Conservation (phyloP, 1,284 basidiomycete species). For the Retiboletus flavoniger region DNA sequence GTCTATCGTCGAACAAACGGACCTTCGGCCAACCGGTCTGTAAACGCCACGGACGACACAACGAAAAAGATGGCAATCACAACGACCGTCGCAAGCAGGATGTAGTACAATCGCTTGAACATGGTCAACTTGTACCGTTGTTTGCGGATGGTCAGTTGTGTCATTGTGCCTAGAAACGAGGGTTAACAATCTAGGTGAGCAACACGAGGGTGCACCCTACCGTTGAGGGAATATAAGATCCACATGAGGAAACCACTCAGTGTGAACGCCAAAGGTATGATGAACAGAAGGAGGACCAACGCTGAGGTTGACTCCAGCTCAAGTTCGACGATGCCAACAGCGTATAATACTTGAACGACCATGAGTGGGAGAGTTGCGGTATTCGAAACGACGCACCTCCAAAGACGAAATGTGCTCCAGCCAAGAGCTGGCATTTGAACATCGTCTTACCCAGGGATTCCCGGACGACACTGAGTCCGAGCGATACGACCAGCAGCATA, state of each 20-base stretch:
- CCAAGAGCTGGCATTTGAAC: conserved; percentile 74
- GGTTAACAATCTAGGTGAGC: conserved; percentile 5
- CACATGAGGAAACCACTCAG: conserved; percentile 93
- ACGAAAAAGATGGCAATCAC: conserved; percentile 90
- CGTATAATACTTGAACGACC: conserved; percentile 70
- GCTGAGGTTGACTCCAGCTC: conserved; percentile 87
- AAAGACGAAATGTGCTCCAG: conserved; percentile 87
- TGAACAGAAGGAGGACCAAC: conserved; percentile 76
- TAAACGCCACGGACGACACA: conserved; percentile 88
- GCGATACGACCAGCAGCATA: conserved; percentile 87
- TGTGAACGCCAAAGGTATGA: conserved; percentile 92
- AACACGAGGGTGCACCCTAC: conserved; percentile 39
- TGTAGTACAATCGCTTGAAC: conserved; percentile 84
- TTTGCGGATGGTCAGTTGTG: conserved; percentile 79
- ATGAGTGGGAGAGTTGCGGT: not conserved
- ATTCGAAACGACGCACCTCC: conserved; percentile 59
- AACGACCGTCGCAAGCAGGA: conserved; percentile 82
- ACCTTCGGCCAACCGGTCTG: conserved; percentile 88
- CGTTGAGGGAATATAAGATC: conserved; percentile 90
- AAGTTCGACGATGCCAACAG: conserved; percentile 89
- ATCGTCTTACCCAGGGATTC: conserved; percentile 79
- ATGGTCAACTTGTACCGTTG: conserved; percentile 85
- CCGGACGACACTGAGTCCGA: conserved; percentile 82
- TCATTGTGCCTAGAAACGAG: conserved; percentile 67
- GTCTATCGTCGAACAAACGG: conserved; percentile 11